Conservation (phyloP, 495 filamentous ascomycete genomes). For the Lasiosphaeriaceae sp. region DNA sequence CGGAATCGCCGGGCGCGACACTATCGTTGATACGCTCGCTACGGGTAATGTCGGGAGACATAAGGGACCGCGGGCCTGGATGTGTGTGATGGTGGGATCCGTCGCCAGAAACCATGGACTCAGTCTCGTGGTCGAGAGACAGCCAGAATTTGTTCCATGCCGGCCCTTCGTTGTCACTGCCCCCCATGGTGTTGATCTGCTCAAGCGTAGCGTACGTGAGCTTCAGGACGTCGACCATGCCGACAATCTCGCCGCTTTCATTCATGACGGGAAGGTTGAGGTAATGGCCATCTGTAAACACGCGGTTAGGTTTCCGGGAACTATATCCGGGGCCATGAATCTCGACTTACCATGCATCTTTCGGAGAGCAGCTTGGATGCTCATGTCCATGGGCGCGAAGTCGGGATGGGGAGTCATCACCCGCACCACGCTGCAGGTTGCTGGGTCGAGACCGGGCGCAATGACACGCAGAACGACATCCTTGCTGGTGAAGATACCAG, state of each 20-base stretch:
- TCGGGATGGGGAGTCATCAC: slow-evolving; percentile 99
- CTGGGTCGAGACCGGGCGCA: slow-evolving; percentile 90
- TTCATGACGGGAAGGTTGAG: slow-evolving; percentile 99
- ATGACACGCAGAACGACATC: slow-evolving; percentile 98
- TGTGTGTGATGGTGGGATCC: slow-evolving; percentile 51
- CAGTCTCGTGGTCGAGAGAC: slow-evolving; percentile 91
- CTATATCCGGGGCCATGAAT: background rate
- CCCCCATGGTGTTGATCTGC: slow-evolving; percentile 73
- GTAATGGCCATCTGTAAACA: slow-evolving; percentile 80
- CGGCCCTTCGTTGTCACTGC: slow-evolving; percentile 83
- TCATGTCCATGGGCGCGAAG: slow-evolving; percentile 98
- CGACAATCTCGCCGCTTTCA: slow-evolving; percentile 91
- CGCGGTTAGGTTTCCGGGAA: slow-evolving; percentile 5
- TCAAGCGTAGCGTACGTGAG: slow-evolving; percentile 96
- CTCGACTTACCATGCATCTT: slow-evolving; percentile 95
- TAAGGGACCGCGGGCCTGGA: slow-evolving; percentile 45
- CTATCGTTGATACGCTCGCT: slow-evolving; percentile 57
- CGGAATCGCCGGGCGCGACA: slow-evolving; percentile 87
- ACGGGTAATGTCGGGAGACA: slow-evolving; percentile 72
- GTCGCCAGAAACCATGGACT: slow-evolving; percentile 93
- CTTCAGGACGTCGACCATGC: slow-evolving; percentile 98
- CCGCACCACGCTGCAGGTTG: slow-evolving; percentile 92
- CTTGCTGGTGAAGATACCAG: slow-evolving; percentile 99
- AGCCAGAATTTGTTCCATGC: slow-evolving; percentile 99
- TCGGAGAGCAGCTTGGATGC: slow-evolving; percentile 90